Conservation (phyloP, 169 alveolate genomes). For the Babesia divergens region DNA sequence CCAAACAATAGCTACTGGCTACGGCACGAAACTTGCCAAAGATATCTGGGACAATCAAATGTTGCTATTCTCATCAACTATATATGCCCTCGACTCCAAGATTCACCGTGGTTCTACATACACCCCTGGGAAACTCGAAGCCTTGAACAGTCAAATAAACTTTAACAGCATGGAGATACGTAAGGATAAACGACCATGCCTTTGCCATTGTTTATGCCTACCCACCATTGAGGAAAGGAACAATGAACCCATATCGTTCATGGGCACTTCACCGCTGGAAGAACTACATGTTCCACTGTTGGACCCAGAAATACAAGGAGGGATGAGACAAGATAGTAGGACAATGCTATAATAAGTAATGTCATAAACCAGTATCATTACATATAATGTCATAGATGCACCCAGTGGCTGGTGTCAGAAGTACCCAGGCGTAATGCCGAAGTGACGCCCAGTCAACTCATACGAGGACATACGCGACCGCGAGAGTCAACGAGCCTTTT, state of each 20-base stretch:
- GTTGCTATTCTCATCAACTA: conserved; percentile 29
- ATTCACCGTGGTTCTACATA: not conserved
- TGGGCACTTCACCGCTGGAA: conserved; percentile 2
- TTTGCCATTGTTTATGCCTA: conserved; percentile 29
- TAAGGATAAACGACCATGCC: conserved; percentile 22
- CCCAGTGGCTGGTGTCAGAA: not conserved
- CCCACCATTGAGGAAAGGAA: not conserved
- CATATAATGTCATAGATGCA: not conserved
- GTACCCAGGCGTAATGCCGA: not conserved
- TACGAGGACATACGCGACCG: conserved; percentile 47
- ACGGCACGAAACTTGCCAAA: conserved; percentile 31
- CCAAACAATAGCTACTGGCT: conserved; percentile 3
- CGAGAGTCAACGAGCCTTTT: conserved; percentile 43
- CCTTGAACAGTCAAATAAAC: conserved; percentile 42
- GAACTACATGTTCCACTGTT: conserved; percentile 11
- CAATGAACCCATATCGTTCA: not conserved
- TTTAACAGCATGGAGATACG: not conserved
- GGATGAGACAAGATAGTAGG: not conserved
- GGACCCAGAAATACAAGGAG: not conserved
- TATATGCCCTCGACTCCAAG: conserved; percentile 18
- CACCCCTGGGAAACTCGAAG: conserved; percentile 19
- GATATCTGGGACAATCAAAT: conserved; percentile 53
- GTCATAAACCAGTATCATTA: not conserved
- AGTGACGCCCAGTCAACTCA: conserved; percentile 1
- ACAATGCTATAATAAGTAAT: not conserved